phyloP scores from a whole-genome alignment of 345 rosid genomes.

The Populus davidiana region DNA sequence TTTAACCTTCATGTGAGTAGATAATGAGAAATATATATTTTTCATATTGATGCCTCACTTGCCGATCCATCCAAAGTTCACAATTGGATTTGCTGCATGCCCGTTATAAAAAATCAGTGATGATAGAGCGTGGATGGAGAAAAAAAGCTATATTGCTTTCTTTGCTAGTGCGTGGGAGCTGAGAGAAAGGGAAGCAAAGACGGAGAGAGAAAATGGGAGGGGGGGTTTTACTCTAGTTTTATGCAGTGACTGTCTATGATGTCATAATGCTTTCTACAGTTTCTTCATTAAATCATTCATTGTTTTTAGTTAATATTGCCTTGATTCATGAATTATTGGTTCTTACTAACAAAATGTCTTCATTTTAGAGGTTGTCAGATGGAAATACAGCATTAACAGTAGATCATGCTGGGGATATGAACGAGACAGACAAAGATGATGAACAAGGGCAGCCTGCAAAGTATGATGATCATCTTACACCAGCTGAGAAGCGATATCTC shows the following conservation, averaged over 20 bases:
- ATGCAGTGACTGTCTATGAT: background rate
- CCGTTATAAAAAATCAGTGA: too few relatives aligned
- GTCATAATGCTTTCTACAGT: background rate
- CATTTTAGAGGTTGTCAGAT: slow-evolving; percentile 28
- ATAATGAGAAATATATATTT: too few relatives aligned
- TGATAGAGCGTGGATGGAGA: too few relatives aligned
- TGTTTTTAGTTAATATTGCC: background rate
- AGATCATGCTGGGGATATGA: slow-evolving; percentile 26
- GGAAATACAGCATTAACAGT: slow-evolving; percentile 21
- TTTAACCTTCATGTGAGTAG: too few relatives aligned
- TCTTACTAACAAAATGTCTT: background rate
- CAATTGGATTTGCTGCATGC: too few relatives aligned
- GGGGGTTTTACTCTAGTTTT: too few relatives aligned
- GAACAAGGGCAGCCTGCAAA: slow-evolving; percentile 35
- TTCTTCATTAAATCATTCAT: background rate
- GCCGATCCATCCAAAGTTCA: too few relatives aligned
- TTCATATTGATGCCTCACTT: too few relatives aligned
- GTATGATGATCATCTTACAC: slow-evolving; percentile 48
- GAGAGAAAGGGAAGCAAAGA: background rate
- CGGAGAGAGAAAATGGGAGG: background rate
- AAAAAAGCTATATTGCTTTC: too few relatives aligned
- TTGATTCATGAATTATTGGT: background rate
- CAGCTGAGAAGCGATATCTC: slow-evolving; percentile 58
- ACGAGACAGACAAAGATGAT: slow-evolving; percentile 28
- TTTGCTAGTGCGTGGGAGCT: background rate